These are phyloP conservation scores for Camellia oleifera DNA, from an alignment of 179 eudicot species.

Conservation along the genomic window DNA sequence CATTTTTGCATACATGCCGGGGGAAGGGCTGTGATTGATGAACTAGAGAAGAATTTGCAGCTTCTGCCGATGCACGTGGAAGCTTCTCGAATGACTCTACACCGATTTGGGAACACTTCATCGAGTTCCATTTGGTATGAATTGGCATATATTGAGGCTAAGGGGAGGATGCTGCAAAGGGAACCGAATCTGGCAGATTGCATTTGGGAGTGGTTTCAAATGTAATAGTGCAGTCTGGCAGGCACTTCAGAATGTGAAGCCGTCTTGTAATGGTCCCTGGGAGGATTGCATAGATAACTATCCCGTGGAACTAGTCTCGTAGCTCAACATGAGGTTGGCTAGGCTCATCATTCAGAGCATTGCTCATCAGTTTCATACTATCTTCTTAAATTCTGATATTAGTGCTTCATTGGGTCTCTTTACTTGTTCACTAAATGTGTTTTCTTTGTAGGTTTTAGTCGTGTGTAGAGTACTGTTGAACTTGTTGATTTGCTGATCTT, in stretches of 20 bases:
- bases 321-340: slow-evolving; percentile 15
- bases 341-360: background rate
- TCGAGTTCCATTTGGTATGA: slow-evolving; percentile 46
- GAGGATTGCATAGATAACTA: slow-evolving; percentile 36
- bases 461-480: background rate
- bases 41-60: slow-evolving; percentile 36
- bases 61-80: slow-evolving; percentile 34
- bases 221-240: slow-evolving; percentile 45
- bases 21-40: slow-evolving; percentile 39
- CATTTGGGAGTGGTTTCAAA: slow-evolving; percentile 38
- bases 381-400: background rate
- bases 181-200: slow-evolving; percentile 36
- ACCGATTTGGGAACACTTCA: slow-evolving; percentile 37
- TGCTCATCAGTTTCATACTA: slow-evolving; percentile 4
- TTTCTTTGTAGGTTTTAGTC: background rate
- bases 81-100: slow-evolving; percentile 42
- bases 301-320: slow-evolving; percentile 26
- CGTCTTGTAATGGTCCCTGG: slow-evolving; percentile 33
- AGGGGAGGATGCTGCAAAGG: slow-evolving; percentile 30
- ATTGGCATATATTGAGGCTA: slow-evolving; percentile 32
- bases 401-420: background rate
- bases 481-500: slow-evolving; percentile 2
- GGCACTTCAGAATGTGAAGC: slow-evolving; percentile 31
- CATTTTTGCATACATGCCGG: slow-evolving; percentile 39
- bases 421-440: background rate